A percentile compares a stretch with the other conserved stretches of the same genome.
phyloP scores from a whole-genome alignment of 192 early-diverging fungal genomes.

The Oehlia diaphana region DNA sequence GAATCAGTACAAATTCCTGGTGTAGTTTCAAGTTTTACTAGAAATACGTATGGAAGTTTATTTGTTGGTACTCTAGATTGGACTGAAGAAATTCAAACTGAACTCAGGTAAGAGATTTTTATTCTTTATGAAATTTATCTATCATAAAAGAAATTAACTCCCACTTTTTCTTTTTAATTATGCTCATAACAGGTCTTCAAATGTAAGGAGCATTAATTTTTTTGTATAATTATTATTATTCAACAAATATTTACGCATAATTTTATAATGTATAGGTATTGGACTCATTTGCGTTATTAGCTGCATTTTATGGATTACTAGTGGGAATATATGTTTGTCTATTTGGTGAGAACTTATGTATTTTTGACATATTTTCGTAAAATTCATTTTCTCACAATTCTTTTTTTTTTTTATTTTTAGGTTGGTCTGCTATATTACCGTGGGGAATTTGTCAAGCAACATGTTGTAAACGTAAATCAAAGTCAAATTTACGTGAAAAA shows the following conservation, averaged over 20 bases:
- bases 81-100: constrained; percentile 1
- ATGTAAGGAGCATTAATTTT: neutral
- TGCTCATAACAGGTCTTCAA: neutral
- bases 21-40: neutral
- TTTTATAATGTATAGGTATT: neutral
- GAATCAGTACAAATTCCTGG: constrained; percentile 3
- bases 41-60: neutral
- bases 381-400: neutral
- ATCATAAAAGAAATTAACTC: neutral
- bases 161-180: neutral
- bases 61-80: constrained; percentile 2
- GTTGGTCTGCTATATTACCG: neutral
- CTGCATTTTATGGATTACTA: constrained; percentile 4
- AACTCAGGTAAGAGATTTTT: neutral
- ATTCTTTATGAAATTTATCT: neutral
- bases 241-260: neutral
- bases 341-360: neutral
- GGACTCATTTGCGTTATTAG: neutral
- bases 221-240: neutral
- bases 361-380: neutral
- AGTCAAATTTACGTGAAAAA: neutral
- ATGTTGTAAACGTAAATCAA: neutral
- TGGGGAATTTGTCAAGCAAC: constrained; percentile 10
- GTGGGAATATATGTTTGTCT: constrained; percentile 4
- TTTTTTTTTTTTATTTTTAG: neutral